Percentiles rank a stretch among this genome's conserved stretches.
Evolutionary conservation across 176 grass and related monocot genomes (phyloP).

Genomic region (Eragrostis curvula): DNA sequence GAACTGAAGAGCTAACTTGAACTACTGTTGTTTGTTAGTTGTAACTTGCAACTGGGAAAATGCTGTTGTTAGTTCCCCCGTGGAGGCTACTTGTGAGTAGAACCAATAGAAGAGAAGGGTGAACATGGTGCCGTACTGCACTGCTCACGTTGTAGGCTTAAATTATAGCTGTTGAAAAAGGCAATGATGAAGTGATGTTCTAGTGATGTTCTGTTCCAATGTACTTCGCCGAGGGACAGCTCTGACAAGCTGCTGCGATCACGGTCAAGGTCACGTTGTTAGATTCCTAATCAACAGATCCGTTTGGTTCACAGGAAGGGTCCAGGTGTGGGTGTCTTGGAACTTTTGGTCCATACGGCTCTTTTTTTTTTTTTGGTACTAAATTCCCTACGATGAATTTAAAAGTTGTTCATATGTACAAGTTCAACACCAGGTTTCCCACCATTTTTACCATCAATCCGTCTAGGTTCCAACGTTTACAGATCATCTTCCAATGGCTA

Average conservation of each 20-base stretch:
- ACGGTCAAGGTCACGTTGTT: constrained; percentile 38
- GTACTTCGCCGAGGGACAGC: constrained; percentile 20
- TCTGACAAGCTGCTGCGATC: constrained; percentile 47
- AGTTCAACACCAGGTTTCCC: no score
- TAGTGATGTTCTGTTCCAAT: constrained; percentile 30
- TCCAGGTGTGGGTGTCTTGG: no score
- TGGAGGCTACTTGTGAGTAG: not conserved
- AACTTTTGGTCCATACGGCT: no score
- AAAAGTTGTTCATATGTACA: no score
- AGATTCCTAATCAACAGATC: constrained; percentile 45
- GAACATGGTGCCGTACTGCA: constrained; percentile 17
- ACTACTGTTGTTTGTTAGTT: constrained; percentile 21
- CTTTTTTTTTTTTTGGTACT: no score
- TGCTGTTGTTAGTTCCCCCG: not conserved
- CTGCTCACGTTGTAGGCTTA: no score
- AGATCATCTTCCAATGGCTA: no score
- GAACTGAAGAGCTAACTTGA: constrained; percentile 25
- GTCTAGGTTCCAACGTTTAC: no score
- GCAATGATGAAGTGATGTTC: constrained; percentile 32
- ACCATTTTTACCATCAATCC: no score
- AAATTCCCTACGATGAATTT: no score
- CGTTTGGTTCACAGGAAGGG: not conserved
- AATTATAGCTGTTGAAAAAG: no score
- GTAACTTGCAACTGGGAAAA: constrained; percentile 16
- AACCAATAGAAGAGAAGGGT: not conserved